Evolutionary conservation across 2,329 filamentous ascomycete genomes (phyloP).

Genomic region (Colletotrichum paranaense): DNA sequence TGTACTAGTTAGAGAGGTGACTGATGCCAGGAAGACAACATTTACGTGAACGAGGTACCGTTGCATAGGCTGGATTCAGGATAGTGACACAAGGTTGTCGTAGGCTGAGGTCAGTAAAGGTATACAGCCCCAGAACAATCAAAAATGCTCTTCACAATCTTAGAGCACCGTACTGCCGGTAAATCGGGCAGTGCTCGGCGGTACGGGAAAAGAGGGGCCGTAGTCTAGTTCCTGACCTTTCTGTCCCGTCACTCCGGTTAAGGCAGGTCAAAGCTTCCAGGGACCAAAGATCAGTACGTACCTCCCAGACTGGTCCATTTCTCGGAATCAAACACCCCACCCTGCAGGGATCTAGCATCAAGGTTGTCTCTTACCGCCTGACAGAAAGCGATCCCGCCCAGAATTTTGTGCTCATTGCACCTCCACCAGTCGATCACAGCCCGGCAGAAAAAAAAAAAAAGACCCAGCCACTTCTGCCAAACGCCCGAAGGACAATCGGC

Average conservation of each 20-base stretch:
- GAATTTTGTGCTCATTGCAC: conserved; percentile 24
- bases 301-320: background rate
- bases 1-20: background rate
- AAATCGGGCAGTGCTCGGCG: background rate
- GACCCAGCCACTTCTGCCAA: background rate
- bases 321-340: background rate
- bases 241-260: conserved; percentile 12
- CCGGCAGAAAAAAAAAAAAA: background rate
- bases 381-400: conserved; percentile 41
- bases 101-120: background rate
- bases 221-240: conserved; percentile 17
- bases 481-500: no score
- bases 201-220: conserved; percentile 12
- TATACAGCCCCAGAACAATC: background rate
- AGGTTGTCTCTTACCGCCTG: conserved; percentile 41
- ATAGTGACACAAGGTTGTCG: background rate
- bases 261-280: conserved; percentile 17
- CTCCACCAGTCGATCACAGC: conserved; percentile 28
- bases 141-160: background rate
- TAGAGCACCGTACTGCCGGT: background rate
- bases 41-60: background rate
- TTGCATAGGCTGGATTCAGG: background rate
- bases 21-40: background rate
- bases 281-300: background rate
- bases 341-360: background rate